Evolutionary conservation across 345 rosid species (phyloP), one percentile per base, ranked within the genome.

Genomic region (Lepidium aucheri): DNA sequence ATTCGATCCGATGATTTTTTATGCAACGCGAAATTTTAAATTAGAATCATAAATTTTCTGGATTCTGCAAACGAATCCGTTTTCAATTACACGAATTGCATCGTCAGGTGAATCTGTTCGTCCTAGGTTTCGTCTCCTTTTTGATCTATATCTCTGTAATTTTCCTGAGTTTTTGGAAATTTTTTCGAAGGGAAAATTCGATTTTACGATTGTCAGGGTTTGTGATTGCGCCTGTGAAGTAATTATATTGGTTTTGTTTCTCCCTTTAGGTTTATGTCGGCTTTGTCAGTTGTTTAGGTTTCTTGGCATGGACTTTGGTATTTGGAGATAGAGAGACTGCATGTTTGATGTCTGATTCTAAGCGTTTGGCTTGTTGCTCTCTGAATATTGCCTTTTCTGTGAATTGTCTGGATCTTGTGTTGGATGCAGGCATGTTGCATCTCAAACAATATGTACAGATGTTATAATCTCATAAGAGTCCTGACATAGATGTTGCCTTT

Each of bases 41-140:
- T 26, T 12, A 32, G 53, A 33, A 41, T 40, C 38, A 10, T 34
- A 7, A 2, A 28, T 18, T 9, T 39, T 6, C 47, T 59, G 60
- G 39, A 51, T 47, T 64, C 53, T 6, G 28, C 63, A 16, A 28
- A 43, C 4, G 22, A 33, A 33, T 53, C 53, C 50, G 12, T 65
- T 54, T 17, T 54, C 35, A 17, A 17, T 56, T 36, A 50, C 32
- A 33, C 44, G 51, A 44, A 16, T 63, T 71, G 50, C 55, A 20
- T 64, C 46, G 14, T 51, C 43, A 59, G 72, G 67, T 73, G 35
- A 58, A 49, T 42, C 20, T 60, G 17, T 50, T 42, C 26, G 41
- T 50, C 53, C 32, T 59, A 30, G 15, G 66, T 50, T 72, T 39
- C 18, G 8, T 53, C 36, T 33, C 22, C 39, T 36, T 62, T 28